Evolutionary conservation across 768 basidiomycete genomes (phyloP).

Genomic region (Ephemerocybe angulata): DNA sequence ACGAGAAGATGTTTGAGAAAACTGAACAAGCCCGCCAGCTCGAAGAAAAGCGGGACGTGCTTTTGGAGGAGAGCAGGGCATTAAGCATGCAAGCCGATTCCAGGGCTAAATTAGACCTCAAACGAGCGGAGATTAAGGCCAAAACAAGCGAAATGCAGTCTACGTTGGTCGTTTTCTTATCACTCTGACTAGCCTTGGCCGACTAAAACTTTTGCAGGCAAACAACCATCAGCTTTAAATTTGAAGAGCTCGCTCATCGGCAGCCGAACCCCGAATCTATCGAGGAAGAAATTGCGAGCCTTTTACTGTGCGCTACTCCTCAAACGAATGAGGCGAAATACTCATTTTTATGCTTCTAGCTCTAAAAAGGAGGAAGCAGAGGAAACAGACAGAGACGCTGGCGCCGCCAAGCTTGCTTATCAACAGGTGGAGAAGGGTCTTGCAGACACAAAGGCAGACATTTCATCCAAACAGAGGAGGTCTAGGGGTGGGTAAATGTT

Average conservation of each 20-base stretch:
- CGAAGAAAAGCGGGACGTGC: constrained; percentile 64
- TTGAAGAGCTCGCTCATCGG: constrained; percentile 59
- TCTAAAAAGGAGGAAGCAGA: constrained; percentile 62
- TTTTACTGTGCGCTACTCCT: constrained; percentile 46
- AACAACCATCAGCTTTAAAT: constrained; percentile 55
- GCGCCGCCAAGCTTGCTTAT: constrained; percentile 50
- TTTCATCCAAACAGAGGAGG: constrained; percentile 22
- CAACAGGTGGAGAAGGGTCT: constrained; percentile 64
- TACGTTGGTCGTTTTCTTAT: constrained; percentile 44
- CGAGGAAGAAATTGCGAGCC: constrained; percentile 66
- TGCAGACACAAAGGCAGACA: constrained; percentile 54
- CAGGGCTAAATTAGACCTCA: constrained; percentile 74
- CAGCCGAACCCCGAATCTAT: constrained; percentile 61
- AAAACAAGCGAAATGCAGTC: constrained; percentile 65
- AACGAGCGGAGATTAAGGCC: constrained; percentile 60
- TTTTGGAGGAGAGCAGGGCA: constrained; percentile 66
- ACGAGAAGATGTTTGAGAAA: constrained; percentile 58
- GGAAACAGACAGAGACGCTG: constrained; percentile 42
- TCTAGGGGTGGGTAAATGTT: constrained; percentile 8
- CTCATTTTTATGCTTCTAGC: neutral
- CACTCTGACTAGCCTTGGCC: constrained; percentile 6
- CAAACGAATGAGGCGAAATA: neutral
- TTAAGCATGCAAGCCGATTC: constrained; percentile 78
- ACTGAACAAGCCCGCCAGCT: constrained; percentile 49
- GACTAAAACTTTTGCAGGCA: constrained; percentile 49